Base-by-base conservation (phyloP, 345 rosid genomes). In the Trapa incisa region DNA sequence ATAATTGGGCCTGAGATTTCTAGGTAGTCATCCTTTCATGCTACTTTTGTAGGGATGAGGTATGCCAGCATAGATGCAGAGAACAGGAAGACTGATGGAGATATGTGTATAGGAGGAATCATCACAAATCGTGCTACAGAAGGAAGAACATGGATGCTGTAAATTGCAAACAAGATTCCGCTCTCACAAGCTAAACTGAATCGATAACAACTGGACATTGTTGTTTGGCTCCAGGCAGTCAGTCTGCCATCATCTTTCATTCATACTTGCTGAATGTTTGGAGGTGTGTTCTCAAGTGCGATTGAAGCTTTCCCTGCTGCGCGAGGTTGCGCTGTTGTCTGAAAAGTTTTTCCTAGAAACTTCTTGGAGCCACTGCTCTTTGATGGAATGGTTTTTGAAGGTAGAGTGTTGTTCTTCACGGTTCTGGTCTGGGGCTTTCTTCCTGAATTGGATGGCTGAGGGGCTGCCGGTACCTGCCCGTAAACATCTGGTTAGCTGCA, bases 291-390 rank as follows among this genome's bases (percentile, higher is more conserved):
- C 63, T 58, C 63, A 58, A 3, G 63, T 29, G 63, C 14, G 16
- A 15, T 58, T 11, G 10, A 32, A 38, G 32, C 37, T 3, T 58
- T 58, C 16, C 32, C 63, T 9, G 37, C 5, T 11, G 63, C 37
- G 5, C 63, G 63, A 58, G 63, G 33, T 33, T 16, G 63, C 5
- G 63, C 32, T 58, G 63, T 11, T 37, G 37, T 58, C 63, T 58
- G 63, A 35, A 58, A 58, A 58, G 37, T 58, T 3, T 58, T 58
- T 10, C 63, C 38, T 10, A 32, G 63, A 32, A 58, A 33, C 38
- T 58, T 58, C 63, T 35, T 32, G 63, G 63, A 33, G 63, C 63
- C 38, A 33, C 32, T 57, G 61, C 11, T 57, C 37, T 57, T 57
- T 1, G 29, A 22, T 14, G 61, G 1, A 32, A 7, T 57, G 61